phyloP scores from a whole-genome alignment of 2,329 filamentous ascomycete genomes.

The Xylariaceae sp. region DNA sequence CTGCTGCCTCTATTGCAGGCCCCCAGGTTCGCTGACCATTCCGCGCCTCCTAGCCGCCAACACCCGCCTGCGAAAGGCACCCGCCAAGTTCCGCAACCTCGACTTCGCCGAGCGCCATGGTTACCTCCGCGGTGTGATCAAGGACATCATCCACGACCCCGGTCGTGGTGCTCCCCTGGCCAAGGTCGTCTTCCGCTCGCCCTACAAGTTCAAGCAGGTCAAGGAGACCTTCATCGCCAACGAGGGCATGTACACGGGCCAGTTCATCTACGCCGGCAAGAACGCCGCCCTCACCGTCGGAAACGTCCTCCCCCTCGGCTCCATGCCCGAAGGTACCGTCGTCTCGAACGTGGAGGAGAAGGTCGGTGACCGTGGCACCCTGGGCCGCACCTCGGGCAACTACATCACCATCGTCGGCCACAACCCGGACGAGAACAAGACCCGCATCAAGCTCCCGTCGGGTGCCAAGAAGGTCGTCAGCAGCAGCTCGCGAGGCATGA shows the following conservation, averaged over 20 bases:
- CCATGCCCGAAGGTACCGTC: conserved; percentile 98
- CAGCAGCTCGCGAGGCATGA: conserved; percentile 92
- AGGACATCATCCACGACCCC: conserved; percentile 98
- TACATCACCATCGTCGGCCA: conserved; percentile 97
- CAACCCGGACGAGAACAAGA: conserved; percentile 99
- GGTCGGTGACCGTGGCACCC: conserved; percentile 89
- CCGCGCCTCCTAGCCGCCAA: conserved; percentile 57
- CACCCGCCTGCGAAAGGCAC: conserved; percentile 90
- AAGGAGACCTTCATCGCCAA: conserved; percentile 99
- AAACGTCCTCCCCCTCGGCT: conserved; percentile 91
- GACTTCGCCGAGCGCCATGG: conserved; percentile 96
- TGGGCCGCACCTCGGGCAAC: conserved; percentile 97
- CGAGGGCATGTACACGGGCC: conserved; percentile 99
- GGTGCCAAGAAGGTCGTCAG: conserved; percentile 98
- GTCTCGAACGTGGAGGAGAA: conserved; percentile 99
- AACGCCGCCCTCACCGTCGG: conserved; percentile 93
- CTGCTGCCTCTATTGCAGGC: conserved; percentile 3
- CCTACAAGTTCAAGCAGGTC: conserved; percentile 95
- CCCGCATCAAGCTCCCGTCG: conserved; percentile 97
- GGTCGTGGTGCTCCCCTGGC: conserved; percentile 97
- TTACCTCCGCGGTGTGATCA: conserved; percentile 94
- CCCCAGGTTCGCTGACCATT: too few relatives aligned
- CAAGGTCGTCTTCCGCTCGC: conserved; percentile 93
- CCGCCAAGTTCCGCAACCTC: conserved; percentile 92
- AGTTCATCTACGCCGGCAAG: conserved; percentile 99